Base-by-base conservation (phyloP, 768 basidiomycete genomes). In the Boletus sp. region DNA sequence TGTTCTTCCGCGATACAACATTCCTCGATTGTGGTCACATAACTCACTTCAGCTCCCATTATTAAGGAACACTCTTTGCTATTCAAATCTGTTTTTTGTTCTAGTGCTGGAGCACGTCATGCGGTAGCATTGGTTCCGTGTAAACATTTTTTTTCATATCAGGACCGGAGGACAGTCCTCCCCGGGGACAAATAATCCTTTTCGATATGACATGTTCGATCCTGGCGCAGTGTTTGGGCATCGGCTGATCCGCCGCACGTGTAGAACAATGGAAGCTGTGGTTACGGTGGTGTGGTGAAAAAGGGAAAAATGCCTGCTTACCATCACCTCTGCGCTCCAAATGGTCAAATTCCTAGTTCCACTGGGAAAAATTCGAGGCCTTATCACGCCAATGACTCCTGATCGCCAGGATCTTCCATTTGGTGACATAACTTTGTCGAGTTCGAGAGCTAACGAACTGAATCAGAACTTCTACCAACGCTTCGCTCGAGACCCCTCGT, bases 391-490 rank as follows among this genome's bases (percentile, higher is more conserved):
- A 63, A 54, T 53, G 41, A 47, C 58, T 55, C 55, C 45, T 65
- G 69, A 71, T 70, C 62, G 47, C 55, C 70, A 71, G 58, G 56
- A 40, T 49, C 69, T 67, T 71, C 70, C 70, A 71, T 70, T 71
- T 42, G 29, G 58, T 59, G 63, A 63, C 62, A 57, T 62, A 47
- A 63, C 33, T 35, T 46, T 42, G 54, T 54, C 59, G 20, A 44
- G 60, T 57, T 65, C 69, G 66, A 64, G 59, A 57, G 60, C 63
- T 12, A 42, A 48, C 52, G 17, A 52, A 28, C 12, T 52, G 47
- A 37, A 46, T 45, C 37, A 59, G 57, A 52, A 47, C 47, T n/a
- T 47, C 28, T 36, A 29, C 45, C 15, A 47, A 55, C 41, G 6
- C 57, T 17, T 61, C 48, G 44, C 50, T 63, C 58, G 50, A 64